Percentiles rank a stretch among this genome's conserved stretches.
Evolutionary conservation across 176 grass and related monocot genomes (phyloP).

Genomic region (Zea luxurians): DNA sequence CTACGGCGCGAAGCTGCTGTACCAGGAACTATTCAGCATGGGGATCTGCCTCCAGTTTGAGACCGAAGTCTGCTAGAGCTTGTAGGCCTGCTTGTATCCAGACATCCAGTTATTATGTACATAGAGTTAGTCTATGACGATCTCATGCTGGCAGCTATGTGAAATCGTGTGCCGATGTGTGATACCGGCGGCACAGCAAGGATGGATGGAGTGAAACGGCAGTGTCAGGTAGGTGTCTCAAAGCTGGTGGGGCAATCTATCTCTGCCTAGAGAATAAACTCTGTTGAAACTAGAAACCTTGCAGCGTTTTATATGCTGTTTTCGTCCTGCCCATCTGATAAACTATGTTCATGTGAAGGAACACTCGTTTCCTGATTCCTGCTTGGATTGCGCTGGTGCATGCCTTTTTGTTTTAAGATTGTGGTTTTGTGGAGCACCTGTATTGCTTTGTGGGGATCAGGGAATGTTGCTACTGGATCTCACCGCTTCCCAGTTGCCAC

Average conservation of each 20-base stretch:
- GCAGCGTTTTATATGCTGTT: not conserved
- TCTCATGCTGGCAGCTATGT: not conserved
- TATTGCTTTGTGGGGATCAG: too few relatives aligned
- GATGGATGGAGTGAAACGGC: not conserved
- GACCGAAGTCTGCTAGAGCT: slow-evolving; percentile 62
- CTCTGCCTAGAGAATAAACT: not conserved
- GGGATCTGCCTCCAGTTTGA: slow-evolving; percentile 90
- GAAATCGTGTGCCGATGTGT: not conserved
- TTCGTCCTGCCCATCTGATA: not conserved
- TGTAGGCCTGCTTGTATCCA: not conserved
- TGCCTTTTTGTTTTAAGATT: not conserved
- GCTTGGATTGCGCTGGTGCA: not conserved
- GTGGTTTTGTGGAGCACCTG: not conserved
- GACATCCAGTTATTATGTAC: slow-evolving; percentile 7
- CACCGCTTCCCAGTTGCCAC: too few relatives aligned
- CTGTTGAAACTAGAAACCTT: slow-evolving; percentile 20
- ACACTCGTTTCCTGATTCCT: not conserved
- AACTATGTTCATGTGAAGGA: slow-evolving; percentile 3
- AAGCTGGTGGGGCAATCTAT: not conserved
- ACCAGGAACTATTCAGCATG: slow-evolving; percentile 93
- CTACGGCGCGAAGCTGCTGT: slow-evolving; percentile 81
- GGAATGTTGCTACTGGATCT: not conserved
- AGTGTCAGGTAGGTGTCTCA: not conserved
- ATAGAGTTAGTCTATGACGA: not conserved
- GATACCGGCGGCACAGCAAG: slow-evolving; percentile 10